A percentile compares a stretch with the other conserved stretches of the same genome.
Conservation (phyloP, 345 rosid species). For the Salix purpurea region DNA sequence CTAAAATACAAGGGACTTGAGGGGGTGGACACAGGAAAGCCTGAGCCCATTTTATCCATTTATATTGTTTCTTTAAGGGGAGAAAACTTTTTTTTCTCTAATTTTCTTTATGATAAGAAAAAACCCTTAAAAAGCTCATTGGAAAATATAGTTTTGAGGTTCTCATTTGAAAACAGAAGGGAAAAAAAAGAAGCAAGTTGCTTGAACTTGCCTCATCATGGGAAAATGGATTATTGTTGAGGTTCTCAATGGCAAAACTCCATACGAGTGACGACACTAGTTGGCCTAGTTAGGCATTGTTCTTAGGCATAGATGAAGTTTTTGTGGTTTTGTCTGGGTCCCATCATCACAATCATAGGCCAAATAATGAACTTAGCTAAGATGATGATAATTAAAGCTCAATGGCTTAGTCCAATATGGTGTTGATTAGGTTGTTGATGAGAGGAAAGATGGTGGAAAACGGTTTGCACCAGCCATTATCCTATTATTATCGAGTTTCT, state of each 20-base stretch:
- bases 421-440: not conserved
- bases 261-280: not conserved
- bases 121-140: not conserved
- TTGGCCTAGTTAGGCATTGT: not conserved
- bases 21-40: not conserved
- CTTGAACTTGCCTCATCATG: not conserved
- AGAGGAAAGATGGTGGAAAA: not conserved
- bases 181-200: not conserved
- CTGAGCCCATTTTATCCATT: constrained; percentile 7
- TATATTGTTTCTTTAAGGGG: constrained; percentile 3
- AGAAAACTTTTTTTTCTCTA: not conserved
- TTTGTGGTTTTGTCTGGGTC: not conserved
- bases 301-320: not conserved
- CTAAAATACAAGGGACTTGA: not conserved
- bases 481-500: not conserved
- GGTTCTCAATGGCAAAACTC: not conserved
- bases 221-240: not conserved
- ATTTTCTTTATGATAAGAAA: not conserved
- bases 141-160: not conserved
- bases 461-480: not conserved
- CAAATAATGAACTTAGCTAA: not conserved
- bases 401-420: not conserved
- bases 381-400: not conserved
- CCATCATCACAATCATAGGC: not conserved
- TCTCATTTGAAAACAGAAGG: not conserved